Evolutionary conservation across 2,329 filamentous ascomycete genomes (phyloP).

Genomic region (Aspergillus spinulosporus): DNA sequence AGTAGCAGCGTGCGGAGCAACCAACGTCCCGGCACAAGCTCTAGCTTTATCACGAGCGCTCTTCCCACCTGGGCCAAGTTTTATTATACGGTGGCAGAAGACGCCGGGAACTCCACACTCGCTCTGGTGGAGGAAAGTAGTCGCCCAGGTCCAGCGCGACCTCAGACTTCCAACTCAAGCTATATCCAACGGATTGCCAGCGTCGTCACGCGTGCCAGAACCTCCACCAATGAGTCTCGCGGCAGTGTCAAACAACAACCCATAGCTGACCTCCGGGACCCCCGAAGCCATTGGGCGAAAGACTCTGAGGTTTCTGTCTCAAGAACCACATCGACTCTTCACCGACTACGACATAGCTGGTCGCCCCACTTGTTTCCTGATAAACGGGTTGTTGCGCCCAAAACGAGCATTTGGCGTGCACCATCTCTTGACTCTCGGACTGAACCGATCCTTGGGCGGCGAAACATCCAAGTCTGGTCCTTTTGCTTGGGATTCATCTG

Average conservation of each 20-base stretch:
- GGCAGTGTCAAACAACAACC: conserved; percentile 16
- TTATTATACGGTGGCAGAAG: conserved; percentile 69
- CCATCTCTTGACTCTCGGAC: conserved; percentile 69
- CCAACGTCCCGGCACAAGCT: conserved; percentile 44
- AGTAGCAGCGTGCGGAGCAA: conserved; percentile 40
- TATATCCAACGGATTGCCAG: conserved; percentile 34
- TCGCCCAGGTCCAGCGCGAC: conserved; percentile 32
- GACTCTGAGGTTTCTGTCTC: conserved; percentile 28
- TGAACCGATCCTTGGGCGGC: conserved; percentile 61
- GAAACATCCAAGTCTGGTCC: conserved; percentile 72
- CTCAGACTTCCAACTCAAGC: conserved; percentile 34
- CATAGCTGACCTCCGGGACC: conserved; percentile 38
- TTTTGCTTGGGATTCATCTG: conserved; percentile 78
- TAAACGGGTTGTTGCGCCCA: conserved; percentile 56
- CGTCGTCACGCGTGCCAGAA: conserved; percentile 29
- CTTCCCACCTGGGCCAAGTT: conserved; percentile 56
- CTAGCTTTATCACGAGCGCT: conserved; percentile 46
- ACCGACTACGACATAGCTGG: conserved; percentile 62
- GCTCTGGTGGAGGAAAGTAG: conserved; percentile 36
- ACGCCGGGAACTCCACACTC: conserved; percentile 51
- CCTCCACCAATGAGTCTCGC: conserved; percentile 25
- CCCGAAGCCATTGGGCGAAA: conserved; percentile 46
- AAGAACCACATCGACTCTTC: conserved; percentile 34
- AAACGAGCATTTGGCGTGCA: conserved; percentile 67
- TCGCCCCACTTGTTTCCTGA: conserved; percentile 71